Evolutionary conservation across 2,329 filamentous ascomycete species (phyloP), one percentile per base, ranked within the genome.

Genomic region (Neospermospora avenae): DNA sequence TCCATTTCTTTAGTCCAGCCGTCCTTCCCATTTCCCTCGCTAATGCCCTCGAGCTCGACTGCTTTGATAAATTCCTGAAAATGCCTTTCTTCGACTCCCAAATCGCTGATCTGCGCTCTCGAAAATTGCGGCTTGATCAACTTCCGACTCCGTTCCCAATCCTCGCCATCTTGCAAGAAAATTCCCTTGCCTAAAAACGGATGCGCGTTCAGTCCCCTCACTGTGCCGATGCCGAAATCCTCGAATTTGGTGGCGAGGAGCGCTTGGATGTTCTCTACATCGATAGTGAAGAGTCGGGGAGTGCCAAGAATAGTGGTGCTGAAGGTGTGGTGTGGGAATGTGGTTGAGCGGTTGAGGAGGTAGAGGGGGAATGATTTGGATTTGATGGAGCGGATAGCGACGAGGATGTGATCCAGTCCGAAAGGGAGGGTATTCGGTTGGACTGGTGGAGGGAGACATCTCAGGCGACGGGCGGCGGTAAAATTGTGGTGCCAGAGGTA

Each of bases 191-290:
- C 53, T 7, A 55, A 8, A 18, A 55, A 34, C 25, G 35, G 53
- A 34, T 55, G 39, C 24, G 31, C 28, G 13, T 44, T 55, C 39
- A 22, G 10, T 8, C 35, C 3, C 18, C 39, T 18, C 22, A 45
- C 7, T 11, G 22, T 39, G 2, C 53, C 53, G n/a, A 44, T 53
- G 39, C 54, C 55, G 59, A 64, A 65, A 59, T 65, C 64, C 52
- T 61, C 55, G 59, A 65, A 65, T 34, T 65, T 59, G 25, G 57
- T 59, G 20, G 64, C 64, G 52, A 65, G 62, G 37, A 65, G 59
- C 56, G 64, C 64, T 51, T 65, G 64, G 35, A 65, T 58, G 60
- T 65, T 65, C 55, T 57, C 58, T 46, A 62, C 58, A 56, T 65
- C 64, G 46, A 70, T 65, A 1, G 56, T 61, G 45, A 52, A 57